Conservation (phyloP, 768 basidiomycete species). For the Stropharia rugosoannulata region DNA sequence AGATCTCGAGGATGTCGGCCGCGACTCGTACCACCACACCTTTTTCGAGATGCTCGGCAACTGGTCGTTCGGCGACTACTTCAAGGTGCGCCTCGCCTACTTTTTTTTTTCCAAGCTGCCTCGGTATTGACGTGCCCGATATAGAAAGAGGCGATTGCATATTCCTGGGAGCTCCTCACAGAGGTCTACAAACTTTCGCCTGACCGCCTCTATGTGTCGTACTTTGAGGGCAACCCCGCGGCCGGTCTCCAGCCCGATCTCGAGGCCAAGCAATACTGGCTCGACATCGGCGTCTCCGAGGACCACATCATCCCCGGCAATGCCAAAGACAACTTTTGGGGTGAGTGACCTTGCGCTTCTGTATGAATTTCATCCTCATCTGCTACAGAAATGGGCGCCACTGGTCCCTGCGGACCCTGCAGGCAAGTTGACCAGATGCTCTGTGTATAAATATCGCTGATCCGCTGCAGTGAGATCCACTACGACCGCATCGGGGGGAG, state of each 20-base stretch:
- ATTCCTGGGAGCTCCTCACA: constrained; percentile 95
- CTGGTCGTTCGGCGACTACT: constrained; percentile 99
- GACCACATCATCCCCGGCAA: constrained; percentile 92
- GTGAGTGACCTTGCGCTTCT: constrained; percentile 40
- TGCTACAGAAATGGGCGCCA: constrained; percentile 90
- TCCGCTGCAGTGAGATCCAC: constrained; percentile 78
- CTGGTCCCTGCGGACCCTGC: constrained; percentile 97
- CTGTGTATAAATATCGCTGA: constrained; percentile 2
- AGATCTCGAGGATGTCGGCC: constrained; percentile 99
- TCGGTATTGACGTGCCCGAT: constrained; percentile 12
- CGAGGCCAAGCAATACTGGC: constrained; percentile 87
- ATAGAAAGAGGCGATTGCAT: constrained; percentile 89
- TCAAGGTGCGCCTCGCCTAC: constrained; percentile 66
- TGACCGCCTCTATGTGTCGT: constrained; percentile 94
- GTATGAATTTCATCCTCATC: not conserved
- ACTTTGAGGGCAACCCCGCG: constrained; percentile 93
- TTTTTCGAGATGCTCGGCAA: constrained; percentile 99
- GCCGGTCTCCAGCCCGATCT: constrained; percentile 84
- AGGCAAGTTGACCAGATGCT: constrained; percentile 44
- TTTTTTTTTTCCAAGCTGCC: not conserved
- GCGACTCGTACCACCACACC: constrained; percentile 97
- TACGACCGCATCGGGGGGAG: constrained; percentile 98
- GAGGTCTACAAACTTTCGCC: constrained; percentile 83
- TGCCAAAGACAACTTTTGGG: constrained; percentile 99
- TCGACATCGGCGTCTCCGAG: constrained; percentile 84